phyloP scores from a whole-genome alignment of 139 green algal species.

The Edaphochlamys debaryana region DNA sequence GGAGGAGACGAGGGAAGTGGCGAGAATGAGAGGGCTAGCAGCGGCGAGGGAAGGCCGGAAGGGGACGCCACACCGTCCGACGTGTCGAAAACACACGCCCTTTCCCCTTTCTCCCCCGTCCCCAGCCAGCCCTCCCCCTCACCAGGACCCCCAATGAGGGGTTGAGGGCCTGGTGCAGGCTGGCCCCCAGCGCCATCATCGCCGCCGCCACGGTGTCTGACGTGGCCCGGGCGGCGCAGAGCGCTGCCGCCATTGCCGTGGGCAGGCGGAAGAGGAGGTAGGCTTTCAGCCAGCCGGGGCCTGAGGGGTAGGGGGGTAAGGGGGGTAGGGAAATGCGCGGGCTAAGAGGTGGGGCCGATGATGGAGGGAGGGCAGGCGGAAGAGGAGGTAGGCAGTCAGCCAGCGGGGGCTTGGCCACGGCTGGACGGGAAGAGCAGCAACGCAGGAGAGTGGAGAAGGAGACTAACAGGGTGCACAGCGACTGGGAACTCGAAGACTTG shows the following conservation, averaged over 20 bases:
- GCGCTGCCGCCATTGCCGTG: background rate
- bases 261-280: conserved; percentile 29
- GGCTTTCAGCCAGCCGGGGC: conserved; percentile 7
- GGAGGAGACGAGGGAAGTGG: no score
- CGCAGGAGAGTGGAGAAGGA: no score
- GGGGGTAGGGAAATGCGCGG: background rate
- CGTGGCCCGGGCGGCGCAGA: background rate
- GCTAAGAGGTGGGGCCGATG: no score
- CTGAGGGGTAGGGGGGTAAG: background rate
- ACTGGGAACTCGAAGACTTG: background rate
- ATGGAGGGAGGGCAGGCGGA: conserved; percentile 3
- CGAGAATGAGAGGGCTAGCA: no score
- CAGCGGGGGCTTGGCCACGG: conserved; percentile 12
- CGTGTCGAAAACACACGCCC: no score
- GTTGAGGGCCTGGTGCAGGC: background rate
- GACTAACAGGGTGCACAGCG: background rate
- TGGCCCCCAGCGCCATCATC: background rate
- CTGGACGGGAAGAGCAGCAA: no score
- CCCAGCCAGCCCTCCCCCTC: no score
- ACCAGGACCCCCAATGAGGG: background rate
- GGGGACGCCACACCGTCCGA: no score
- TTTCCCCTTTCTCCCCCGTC: no score
- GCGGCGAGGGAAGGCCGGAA: no score
- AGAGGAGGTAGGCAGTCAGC: conserved; percentile 4
- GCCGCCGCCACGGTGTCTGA: background rate